phyloP scores from a whole-genome alignment of 768 basidiomycete species.

The Pleurotus salmoneostramineus region DNA sequence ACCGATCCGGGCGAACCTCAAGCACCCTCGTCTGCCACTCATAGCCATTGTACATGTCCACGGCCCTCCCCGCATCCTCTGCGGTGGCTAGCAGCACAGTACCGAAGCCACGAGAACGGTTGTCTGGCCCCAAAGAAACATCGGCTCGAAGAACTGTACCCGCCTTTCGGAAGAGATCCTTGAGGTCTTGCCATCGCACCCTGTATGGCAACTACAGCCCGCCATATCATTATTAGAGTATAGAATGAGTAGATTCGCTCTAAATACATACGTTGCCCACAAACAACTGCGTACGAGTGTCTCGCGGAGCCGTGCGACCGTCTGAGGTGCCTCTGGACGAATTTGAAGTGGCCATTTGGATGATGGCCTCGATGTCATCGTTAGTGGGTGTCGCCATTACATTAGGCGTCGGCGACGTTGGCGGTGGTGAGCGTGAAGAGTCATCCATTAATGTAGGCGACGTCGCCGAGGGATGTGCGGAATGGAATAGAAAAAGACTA shows the following conservation, averaged over 20 bases:
- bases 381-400: conserved; percentile 41
- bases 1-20: conserved; percentile 87
- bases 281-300: conserved; percentile 93
- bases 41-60: conserved; percentile 95
- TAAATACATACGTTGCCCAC: conserved; percentile 81
- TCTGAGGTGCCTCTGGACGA: conserved; percentile 45
- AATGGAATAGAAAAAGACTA: neutral
- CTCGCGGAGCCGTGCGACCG: conserved; percentile 48
- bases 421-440: neutral
- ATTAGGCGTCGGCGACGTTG: neutral
- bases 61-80: conserved; percentile 90
- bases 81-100: conserved; percentile 93
- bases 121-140: conserved; percentile 80
- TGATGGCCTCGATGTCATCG: conserved; percentile 90
- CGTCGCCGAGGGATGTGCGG: neutral
- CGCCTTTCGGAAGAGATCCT: conserved; percentile 94
- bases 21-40: conserved; percentile 94
- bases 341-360: conserved; percentile 79
- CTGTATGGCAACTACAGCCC: conserved; percentile 80
- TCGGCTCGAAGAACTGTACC: conserved; percentile 85
- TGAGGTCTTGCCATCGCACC: conserved; percentile 98
- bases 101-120: conserved; percentile 90
- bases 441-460: neutral
- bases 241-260: neutral
- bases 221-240: conserved; percentile 5